Base-by-base conservation (phyloP, 139 green algal species). In the Diplosphaera chodatii region DNA sequence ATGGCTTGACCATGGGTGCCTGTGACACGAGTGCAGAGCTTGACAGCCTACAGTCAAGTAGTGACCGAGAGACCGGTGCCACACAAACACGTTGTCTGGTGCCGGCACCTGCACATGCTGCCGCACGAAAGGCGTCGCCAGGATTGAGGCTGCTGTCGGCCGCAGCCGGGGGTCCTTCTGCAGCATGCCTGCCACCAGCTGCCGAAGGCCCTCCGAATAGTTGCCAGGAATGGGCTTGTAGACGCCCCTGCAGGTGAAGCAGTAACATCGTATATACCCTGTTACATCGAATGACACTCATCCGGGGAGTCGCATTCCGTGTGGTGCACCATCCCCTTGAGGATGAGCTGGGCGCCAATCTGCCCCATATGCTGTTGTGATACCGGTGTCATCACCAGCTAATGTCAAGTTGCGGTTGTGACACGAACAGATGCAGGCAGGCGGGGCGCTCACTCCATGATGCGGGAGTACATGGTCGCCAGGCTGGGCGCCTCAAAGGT, bases 401-500 rank as follows among this genome's bases (percentile, higher is more conserved):
- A n/a, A n/a, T n/a, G 28, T 27, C 56, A 32, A 56, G 56, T 16
- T 23, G 63, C 28, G 2, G 0, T n/a, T 68, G 63, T 29, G 16
- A 68, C 23, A 21, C 1, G 1, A 29, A 1, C 63, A 6, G 22
- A 25, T 21, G 27, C 13, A 33, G 22, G 27, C 22, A 33, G 4
- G 63, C 13, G 18, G n/a, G 16, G 5, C 15, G 65, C 33, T 32
- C 37, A 75, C 74, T 69, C 74, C 74, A 79, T 72, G 69, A 79
- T 68, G 23, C 55, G 71, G 10, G 74, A 33, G 20, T 64, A 75
- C 63, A 79, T 75, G 32, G 64, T 64, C 2, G 40, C 68, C 22
- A 79, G 48, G 48, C 72, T 79, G 25, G 23, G 55, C 37, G 71
- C 79, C 23, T 84, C 79, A 64, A 84, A 84, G 1, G 79, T 71